Conservation (phyloP, 2,329 filamentous ascomycete species). For the Alternaria sp. region DNA sequence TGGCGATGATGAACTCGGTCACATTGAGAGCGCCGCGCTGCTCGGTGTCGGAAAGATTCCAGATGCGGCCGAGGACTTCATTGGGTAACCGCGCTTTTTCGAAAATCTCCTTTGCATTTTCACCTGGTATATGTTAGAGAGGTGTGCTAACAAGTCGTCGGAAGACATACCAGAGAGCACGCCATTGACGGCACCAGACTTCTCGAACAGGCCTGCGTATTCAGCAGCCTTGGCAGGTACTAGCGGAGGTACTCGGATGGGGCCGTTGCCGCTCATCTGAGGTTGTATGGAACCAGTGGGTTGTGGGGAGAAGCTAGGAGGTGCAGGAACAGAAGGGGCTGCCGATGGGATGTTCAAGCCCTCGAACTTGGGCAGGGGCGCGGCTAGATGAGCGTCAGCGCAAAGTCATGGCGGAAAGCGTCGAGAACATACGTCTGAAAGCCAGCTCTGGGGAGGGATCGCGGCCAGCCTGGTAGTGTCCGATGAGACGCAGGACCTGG, state of each 20-base stretch:
- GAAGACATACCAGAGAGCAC: slow-evolving; percentile 69
- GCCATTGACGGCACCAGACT: slow-evolving; percentile 80
- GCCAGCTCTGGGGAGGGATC: slow-evolving; percentile 84
- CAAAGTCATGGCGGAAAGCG: background rate
- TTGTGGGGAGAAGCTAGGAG: slow-evolving; percentile 56
- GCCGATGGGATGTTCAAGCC: slow-evolving; percentile 67
- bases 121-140: slow-evolving; percentile 61
- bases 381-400: slow-evolving; percentile 59
- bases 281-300: slow-evolving; percentile 47
- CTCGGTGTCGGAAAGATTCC: slow-evolving; percentile 93
- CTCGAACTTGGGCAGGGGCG: slow-evolving; percentile 92
- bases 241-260: slow-evolving; percentile 87
- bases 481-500: slow-evolving; percentile 91
- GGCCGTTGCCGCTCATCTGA: slow-evolving; percentile 59
- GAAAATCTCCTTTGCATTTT: slow-evolving; percentile 92
- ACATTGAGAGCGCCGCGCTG: slow-evolving; percentile 85
- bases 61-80: slow-evolving; percentile 91
- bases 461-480: slow-evolving; percentile 89
- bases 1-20: slow-evolving; percentile 96
- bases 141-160: too few species aligned
- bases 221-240: slow-evolving; percentile 88
- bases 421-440: slow-evolving; percentile 67
- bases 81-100: slow-evolving; percentile 91
- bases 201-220: slow-evolving; percentile 89
- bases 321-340: slow-evolving; percentile 57